phyloP scores from a whole-genome alignment of 768 basidiomycete genomes.

The Boletellus ananiceps region DNA sequence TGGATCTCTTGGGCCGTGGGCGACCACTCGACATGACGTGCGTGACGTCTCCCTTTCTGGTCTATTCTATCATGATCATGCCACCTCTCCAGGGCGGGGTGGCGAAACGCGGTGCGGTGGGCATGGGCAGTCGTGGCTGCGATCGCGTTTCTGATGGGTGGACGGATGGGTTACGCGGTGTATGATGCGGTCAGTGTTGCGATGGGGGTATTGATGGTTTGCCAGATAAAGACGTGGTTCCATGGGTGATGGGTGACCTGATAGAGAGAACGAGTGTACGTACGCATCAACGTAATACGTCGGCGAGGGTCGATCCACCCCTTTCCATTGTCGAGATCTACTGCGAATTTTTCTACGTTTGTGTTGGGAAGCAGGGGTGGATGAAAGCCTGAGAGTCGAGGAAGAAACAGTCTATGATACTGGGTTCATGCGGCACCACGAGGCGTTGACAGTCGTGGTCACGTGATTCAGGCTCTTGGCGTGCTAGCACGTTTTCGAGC shows the following conservation, averaged over 20 bases:
- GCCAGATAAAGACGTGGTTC: slow-evolving; percentile 5
- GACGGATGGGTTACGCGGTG: slow-evolving; percentile 60
- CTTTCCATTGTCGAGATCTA: background rate
- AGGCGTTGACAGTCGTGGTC: too few relatives aligned
- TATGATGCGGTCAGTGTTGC: slow-evolving; percentile 55
- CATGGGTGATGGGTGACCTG: background rate
- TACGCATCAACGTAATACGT: too few relatives aligned
- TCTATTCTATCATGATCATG: background rate
- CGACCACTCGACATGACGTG: slow-evolving; percentile 40
- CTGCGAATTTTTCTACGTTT: background rate
- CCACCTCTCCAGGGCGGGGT: slow-evolving; percentile 5
- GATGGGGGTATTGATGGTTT: slow-evolving; percentile 12
- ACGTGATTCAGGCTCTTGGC: background rate
- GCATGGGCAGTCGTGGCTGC: slow-evolving; percentile 45
- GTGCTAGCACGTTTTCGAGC: background rate
- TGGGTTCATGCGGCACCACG: too few relatives aligned
- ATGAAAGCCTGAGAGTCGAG: too few relatives aligned
- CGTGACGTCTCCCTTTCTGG: slow-evolving; percentile 19
- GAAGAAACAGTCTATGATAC: too few relatives aligned
- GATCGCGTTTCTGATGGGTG: slow-evolving; percentile 61
- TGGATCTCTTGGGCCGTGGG: slow-evolving; percentile 56
- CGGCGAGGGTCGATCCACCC: too few relatives aligned
- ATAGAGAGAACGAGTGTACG: too few relatives aligned
- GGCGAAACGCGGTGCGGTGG: slow-evolving; percentile 42
- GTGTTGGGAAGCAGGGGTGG: background rate